Evolutionary conservation across 2,329 filamentous ascomycete genomes (phyloP).

Genomic region (Davidsoniella eucalypti): DNA sequence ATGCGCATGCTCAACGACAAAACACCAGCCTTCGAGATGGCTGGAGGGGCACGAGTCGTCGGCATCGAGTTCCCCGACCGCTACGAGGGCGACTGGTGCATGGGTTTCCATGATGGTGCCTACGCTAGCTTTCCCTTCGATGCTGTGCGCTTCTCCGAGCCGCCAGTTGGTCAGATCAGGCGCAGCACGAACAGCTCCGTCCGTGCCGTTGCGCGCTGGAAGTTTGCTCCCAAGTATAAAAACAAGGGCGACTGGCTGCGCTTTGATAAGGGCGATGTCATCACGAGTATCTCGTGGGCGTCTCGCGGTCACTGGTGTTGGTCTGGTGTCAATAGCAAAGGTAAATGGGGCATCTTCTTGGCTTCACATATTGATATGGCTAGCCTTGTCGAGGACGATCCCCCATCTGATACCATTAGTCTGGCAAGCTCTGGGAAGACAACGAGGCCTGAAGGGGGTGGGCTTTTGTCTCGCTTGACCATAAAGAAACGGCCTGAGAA

Average conservation of each 20-base stretch:
- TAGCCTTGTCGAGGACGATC: constrained; percentile 24
- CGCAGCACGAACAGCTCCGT: constrained; percentile 29
- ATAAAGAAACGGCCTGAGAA: constrained; percentile 9
- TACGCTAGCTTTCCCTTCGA: constrained; percentile 34
- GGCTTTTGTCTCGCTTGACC: constrained; percentile 7
- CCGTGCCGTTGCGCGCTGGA: constrained; percentile 35
- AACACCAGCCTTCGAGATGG: constrained; percentile 29
- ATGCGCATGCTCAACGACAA: constrained; percentile 29
- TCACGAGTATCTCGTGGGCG: constrained; percentile 44
- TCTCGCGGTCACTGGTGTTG: constrained; percentile 38
- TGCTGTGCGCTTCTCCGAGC: constrained; percentile 30
- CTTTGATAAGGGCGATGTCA: constrained; percentile 50
- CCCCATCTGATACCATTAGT: neutral
- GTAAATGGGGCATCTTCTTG: constrained; percentile 37
- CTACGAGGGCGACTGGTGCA: constrained; percentile 39
- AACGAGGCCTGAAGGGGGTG: neutral
- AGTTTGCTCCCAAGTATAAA: constrained; percentile 28
- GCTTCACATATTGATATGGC: constrained; percentile 30
- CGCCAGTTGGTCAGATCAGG: constrained; percentile 29
- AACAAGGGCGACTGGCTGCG: constrained; percentile 32
- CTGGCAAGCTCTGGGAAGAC: constrained; percentile 4
- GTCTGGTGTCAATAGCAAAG: constrained; percentile 35
- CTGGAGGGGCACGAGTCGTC: constrained; percentile 31
- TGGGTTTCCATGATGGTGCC: constrained; percentile 38
- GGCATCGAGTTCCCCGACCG: constrained; percentile 34